phyloP scores from a whole-genome alignment of 177 flowering plant species.

The Vitis hybrid region DNA sequence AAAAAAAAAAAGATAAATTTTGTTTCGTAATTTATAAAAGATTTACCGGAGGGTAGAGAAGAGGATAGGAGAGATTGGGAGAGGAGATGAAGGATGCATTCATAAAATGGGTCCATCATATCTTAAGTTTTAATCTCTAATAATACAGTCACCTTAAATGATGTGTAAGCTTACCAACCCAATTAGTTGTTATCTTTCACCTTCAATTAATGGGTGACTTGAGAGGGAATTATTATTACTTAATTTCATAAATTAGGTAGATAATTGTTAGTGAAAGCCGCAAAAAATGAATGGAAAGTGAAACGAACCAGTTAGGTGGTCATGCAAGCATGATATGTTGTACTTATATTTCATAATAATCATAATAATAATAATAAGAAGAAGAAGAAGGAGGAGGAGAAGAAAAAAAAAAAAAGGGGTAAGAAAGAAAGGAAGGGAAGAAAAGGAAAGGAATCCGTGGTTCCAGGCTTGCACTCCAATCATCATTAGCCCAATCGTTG shows the following conservation, averaged over 20 bases:
- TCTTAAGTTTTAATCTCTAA: no score
- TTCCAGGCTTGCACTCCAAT: slow-evolving; percentile 61
- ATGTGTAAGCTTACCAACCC: no score
- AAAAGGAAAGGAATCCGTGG: slow-evolving; percentile 48
- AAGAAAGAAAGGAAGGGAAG: slow-evolving; percentile 9
- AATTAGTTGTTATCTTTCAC: no score
- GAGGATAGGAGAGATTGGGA: no score
- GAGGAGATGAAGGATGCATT: no score
- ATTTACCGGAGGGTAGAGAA: no score
- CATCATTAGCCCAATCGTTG: slow-evolving; percentile 31
- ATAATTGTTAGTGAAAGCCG: background rate
- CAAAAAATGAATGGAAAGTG: slow-evolving; percentile 1
- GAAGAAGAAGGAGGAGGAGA: background rate
- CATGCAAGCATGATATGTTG: slow-evolving; percentile 17
- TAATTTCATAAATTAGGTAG: background rate
- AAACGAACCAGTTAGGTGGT: background rate
- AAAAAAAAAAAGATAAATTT: no score
- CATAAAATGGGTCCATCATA: no score
- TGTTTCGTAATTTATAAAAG: no score
- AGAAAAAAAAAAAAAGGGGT: background rate
- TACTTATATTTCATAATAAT: no score
- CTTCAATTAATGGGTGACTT: no score
- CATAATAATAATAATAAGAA: background rate
- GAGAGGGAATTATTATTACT: background rate
- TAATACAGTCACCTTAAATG: no score